Percentiles rank a stretch among this genome's conserved stretches.
phyloP scores from a whole-genome alignment of 352 stramenopile species.

The Phytophthora foliorum region DNA sequence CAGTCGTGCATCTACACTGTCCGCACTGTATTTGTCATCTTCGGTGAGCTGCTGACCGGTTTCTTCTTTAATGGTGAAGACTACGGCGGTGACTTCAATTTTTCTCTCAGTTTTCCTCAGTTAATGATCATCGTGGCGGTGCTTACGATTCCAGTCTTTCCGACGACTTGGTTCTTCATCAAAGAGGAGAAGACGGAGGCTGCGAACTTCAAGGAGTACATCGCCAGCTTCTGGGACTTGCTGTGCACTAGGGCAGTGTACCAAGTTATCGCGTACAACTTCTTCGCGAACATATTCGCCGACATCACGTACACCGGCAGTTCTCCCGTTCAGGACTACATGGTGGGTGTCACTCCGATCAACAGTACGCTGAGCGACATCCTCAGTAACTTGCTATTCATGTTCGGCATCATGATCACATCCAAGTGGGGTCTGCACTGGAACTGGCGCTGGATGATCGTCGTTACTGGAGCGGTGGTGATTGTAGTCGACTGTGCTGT shows the following conservation, averaged over 20 bases:
- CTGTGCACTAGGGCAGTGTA: conserved; percentile 42
- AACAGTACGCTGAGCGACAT: conserved; percentile 40
- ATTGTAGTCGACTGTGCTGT: conserved; percentile 27
- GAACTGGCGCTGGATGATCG: conserved; percentile 50
- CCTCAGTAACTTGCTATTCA: conserved; percentile 38
- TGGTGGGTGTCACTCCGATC: conserved; percentile 37
- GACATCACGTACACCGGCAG: conserved; percentile 37
- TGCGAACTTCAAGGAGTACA: conserved; percentile 31
- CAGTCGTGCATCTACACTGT: conserved; percentile 58
- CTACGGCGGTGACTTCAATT: conserved; percentile 65
- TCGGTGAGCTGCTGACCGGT: conserved; percentile 41
- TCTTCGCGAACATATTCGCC: conserved; percentile 39
- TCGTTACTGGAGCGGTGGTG: conserved; percentile 26
- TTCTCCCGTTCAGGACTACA: conserved; percentile 22
- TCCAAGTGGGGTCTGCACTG: conserved; percentile 44
- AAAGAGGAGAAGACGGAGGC: conserved; percentile 32
- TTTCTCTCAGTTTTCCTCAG: conserved; percentile 55
- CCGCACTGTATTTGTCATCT: conserved; percentile 40
- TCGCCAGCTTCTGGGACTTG: conserved; percentile 34
- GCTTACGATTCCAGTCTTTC: conserved; percentile 24
- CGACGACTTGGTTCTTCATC: conserved; percentile 44
- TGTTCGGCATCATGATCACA: conserved; percentile 38
- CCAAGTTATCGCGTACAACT: conserved; percentile 45
- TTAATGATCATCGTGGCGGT: conserved; percentile 52
- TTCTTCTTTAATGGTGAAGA: conserved; percentile 62